phyloP scores from a whole-genome alignment of 495 filamentous ascomycete genomes.

The Lepraria neglecta region DNA sequence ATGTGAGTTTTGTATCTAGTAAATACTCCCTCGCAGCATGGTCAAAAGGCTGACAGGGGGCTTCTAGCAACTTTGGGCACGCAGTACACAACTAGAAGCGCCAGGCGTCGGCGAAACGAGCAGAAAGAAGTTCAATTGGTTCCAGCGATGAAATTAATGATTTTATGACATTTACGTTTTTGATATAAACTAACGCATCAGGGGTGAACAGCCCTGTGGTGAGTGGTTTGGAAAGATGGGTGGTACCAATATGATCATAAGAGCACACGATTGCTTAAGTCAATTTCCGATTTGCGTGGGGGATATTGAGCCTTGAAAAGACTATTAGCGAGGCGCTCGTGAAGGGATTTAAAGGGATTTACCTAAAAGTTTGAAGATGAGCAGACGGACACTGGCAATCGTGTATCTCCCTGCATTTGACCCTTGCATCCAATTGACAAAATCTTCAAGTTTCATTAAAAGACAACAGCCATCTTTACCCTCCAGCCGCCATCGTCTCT shows the following conservation, averaged over 20 bases:
- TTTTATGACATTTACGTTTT: background rate
- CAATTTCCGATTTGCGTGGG: background rate
- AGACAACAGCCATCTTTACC: background rate
- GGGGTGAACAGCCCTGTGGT: background rate
- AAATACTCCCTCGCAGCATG: no score
- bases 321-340: background rate
- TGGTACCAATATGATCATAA: background rate
- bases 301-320: background rate
- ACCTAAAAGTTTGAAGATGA: background rate
- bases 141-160: conserved; percentile 25
- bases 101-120: conserved; percentile 19
- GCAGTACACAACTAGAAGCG: conserved; percentile 26
- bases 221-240: background rate
- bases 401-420: background rate
- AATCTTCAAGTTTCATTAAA: background rate
- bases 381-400: background rate
- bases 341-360: background rate
- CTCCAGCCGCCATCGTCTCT: background rate
- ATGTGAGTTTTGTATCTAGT: conserved; percentile 33
- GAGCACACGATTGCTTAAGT: background rate
- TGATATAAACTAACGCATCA: background rate
- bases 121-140: conserved; percentile 27
- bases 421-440: background rate
- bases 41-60: no score
- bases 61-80: conserved; percentile 28